Evolutionary conservation across 225 moss, liverwort and hornwort genomes (phyloP).

Genomic region (Pseudisothecium myosuroides): DNA sequence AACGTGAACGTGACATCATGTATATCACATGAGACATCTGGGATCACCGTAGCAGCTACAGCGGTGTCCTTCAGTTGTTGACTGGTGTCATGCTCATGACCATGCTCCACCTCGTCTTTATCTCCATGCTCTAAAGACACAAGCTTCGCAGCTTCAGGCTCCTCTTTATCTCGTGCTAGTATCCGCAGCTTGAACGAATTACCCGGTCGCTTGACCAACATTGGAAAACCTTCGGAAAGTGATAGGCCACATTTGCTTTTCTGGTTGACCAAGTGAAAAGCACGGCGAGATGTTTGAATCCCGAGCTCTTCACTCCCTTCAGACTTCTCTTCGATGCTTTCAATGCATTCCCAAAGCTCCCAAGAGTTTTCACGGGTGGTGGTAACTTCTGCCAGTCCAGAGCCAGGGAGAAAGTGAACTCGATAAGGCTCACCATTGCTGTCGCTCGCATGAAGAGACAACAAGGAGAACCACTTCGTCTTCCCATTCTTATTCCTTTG

Average conservation of each 20-base stretch:
- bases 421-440: slow-evolving; percentile 58
- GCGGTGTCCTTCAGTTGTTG: slow-evolving; percentile 33
- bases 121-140: slow-evolving; percentile 43
- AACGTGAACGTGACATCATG: slow-evolving; percentile 68
- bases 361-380: slow-evolving; percentile 51
- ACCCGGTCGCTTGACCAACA: slow-evolving; percentile 80
- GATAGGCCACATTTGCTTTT: slow-evolving; percentile 79
- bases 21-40: slow-evolving; percentile 59
- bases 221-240: slow-evolving; percentile 68
- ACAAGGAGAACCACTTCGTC: slow-evolving; percentile 73
- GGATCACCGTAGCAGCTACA: slow-evolving; percentile 59
- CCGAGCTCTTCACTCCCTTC: slow-evolving; percentile 65
- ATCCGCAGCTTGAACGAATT: slow-evolving; percentile 88
- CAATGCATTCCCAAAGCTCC: slow-evolving; percentile 83
- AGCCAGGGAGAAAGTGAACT: slow-evolving; percentile 75
- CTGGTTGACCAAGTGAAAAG: slow-evolving; percentile 80
- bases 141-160: slow-evolving; percentile 49
- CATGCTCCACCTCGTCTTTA: slow-evolving; percentile 34
- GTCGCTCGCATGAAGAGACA: slow-evolving; percentile 79
- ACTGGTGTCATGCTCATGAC: slow-evolving; percentile 21
- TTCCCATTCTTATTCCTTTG: slow-evolving; percentile 47
- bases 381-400: slow-evolving; percentile 64
- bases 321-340: slow-evolving; percentile 35
- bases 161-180: slow-evolving; percentile 45
- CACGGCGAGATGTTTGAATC: slow-evolving; percentile 31